Base-by-base conservation (phyloP, 2,329 filamentous ascomycete genomes). In the Botrytis hyacinthi region DNA sequence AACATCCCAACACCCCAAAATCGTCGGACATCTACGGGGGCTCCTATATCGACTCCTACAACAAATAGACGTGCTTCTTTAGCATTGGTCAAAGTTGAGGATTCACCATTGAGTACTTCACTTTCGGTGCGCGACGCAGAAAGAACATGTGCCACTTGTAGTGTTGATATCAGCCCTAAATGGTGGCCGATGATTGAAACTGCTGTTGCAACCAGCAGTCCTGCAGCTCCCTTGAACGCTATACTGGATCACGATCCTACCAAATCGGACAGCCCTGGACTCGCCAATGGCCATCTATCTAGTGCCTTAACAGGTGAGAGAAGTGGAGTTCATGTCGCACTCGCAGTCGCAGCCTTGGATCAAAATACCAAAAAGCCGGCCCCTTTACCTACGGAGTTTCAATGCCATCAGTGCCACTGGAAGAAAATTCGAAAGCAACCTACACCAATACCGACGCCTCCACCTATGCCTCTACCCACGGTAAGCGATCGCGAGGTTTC, bases 361-460 rank as follows among this genome's bases (percentile, higher is more conserved):
- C 78, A 76, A 78, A 81, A 77, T 60, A 76, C 73, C 18, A 74
- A 75, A 57, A 69, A 76, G 29, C 70, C 77, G 14, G 69, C 74
- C 32, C 35, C 44, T 40, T 68, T 70, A 60, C 68, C 77, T 77
- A 84, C 87, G 44, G 87, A 86, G 75, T 91, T 89, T 76, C 91
- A 94, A 81, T 95, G 92, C 78, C 92, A 95, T 82, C 92, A 93
- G 81, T 95, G 92, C 75, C 85, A 87, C 77, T 80, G 84, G 76
- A 86, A 83, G 76, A 91, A 88, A 79, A 81, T 82, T 29, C 75
- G 75, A 54, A 81, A 77, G 74, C 76, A 79, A 60, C 73, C 77
- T n/a, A 73, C 77, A 46, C 73, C 76, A 35, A 71, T 74, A 66
- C 74, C 76, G 46, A 65, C 57, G n/a, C 75, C 75, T 57, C 74